Evolutionary conservation across 2,329 filamentous ascomycete species (phyloP).

Genomic region (Neurospora sp.): DNA sequence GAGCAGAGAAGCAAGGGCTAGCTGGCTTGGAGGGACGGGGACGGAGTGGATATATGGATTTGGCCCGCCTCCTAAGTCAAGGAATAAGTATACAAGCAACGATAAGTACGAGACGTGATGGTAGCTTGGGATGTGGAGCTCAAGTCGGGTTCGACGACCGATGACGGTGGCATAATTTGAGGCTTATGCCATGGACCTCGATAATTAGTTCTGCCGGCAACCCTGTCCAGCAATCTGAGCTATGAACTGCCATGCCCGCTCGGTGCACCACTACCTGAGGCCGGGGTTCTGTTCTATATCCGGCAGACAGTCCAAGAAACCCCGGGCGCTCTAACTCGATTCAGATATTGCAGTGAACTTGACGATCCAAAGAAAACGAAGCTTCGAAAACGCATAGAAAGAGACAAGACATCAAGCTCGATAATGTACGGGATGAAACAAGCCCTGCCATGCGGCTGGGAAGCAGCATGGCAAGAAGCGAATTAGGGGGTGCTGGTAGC

Average conservation of each 20-base stretch:
- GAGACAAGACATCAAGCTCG: slow-evolving; percentile 29
- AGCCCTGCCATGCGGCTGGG: slow-evolving; percentile 32
- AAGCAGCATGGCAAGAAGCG: slow-evolving; percentile 30
- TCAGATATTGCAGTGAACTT: slow-evolving; percentile 17
- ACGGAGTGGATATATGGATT: slow-evolving; percentile 31
- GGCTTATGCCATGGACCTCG: slow-evolving; percentile 43
- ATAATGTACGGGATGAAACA: slow-evolving; percentile 35
- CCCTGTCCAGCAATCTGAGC: slow-evolving; percentile 25
- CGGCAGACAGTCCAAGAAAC: slow-evolving; percentile 28
- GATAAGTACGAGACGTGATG: slow-evolving; percentile 38
- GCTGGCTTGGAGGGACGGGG: slow-evolving; percentile 24
- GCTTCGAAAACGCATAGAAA: slow-evolving; percentile 31
- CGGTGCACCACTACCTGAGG: slow-evolving; percentile 32
- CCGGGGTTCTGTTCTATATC: slow-evolving; percentile 40
- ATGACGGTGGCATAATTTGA: slow-evolving; percentile 48
- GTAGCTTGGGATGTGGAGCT: slow-evolving; percentile 36
- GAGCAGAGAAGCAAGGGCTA: slow-evolving; percentile 21
- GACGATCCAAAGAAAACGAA: slow-evolving; percentile 20
- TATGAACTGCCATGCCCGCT: slow-evolving; percentile 23
- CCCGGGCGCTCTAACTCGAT: slow-evolving; percentile 23
- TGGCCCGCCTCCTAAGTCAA: slow-evolving; percentile 31
- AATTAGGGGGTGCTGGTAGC: slow-evolving; percentile 20
- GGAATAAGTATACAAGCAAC: slow-evolving; percentile 37
- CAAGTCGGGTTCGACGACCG: slow-evolving; percentile 34
- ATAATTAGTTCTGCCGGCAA: slow-evolving; percentile 24